Evolutionary conservation across 768 basidiomycete genomes (phyloP).

Genomic region (Kwoniella heveanensis): DNA sequence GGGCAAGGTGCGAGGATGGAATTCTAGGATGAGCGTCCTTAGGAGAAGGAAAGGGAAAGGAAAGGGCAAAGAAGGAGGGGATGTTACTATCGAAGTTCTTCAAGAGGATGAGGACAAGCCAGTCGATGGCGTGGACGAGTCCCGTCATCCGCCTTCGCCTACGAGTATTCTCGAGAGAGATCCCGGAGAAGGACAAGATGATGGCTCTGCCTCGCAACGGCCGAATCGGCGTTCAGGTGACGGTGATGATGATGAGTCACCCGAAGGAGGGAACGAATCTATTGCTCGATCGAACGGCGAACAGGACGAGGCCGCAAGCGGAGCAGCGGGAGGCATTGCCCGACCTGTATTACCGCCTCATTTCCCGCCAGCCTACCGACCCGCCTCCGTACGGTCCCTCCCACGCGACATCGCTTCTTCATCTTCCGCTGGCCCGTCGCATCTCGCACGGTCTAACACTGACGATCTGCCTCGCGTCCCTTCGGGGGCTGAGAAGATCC

Average conservation of each 20-base stretch:
- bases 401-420: neutral
- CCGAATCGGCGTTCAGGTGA: neutral
- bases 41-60: slow-evolving; percentile 22
- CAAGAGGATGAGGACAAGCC: slow-evolving; percentile 30
- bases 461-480: neutral
- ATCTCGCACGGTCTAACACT: neutral
- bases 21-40: slow-evolving; percentile 14
- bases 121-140: slow-evolving; percentile 15
- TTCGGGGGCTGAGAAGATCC: slow-evolving; percentile 35
- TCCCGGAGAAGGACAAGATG: neutral
- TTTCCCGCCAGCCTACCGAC: slow-evolving; percentile 52
- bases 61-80: slow-evolving; percentile 17
- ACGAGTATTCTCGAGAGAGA: slow-evolving; percentile 6
- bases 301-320: neutral
- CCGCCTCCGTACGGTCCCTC: slow-evolving; percentile 41
- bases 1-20: slow-evolving; percentile 43
- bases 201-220: neutral
- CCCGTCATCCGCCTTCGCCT: neutral
- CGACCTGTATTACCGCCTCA: slow-evolving; percentile 15
- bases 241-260: neutral
- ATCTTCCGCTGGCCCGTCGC: slow-evolving; percentile 7
- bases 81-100: neutral
- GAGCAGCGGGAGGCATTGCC: neutral
- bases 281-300: neutral
- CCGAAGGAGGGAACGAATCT: neutral